phyloP scores from a whole-genome alignment of 2,329 filamentous ascomycete species.

The Tolypocladium tropicale region DNA sequence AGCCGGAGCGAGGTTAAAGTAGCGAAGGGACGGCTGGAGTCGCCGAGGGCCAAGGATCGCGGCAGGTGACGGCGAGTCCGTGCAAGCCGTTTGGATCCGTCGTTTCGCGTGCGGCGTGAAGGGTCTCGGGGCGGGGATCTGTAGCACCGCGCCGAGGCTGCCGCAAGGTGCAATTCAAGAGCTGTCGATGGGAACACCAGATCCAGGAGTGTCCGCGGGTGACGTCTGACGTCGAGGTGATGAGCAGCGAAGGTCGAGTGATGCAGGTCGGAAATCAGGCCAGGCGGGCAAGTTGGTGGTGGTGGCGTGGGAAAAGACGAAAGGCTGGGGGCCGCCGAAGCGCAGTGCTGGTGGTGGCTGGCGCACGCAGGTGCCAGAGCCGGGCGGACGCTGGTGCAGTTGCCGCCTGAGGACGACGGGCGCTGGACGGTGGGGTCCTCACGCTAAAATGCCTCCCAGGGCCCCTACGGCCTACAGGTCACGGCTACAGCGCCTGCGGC shows the following conservation, averaged over 20 bases:
- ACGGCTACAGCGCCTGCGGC: neutral
- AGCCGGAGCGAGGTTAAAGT: neutral
- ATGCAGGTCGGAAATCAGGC: slow-evolving; percentile 1
- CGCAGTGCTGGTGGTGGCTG: slow-evolving; percentile 16
- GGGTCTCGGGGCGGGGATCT: neutral
- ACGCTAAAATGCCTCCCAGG: neutral
- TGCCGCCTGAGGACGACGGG: neutral
- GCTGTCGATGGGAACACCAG: neutral
- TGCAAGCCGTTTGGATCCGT: neutral
- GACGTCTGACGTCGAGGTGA: neutral
- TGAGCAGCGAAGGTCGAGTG: neutral
- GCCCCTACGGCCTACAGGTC: neutral
- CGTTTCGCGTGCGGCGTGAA: slow-evolving; percentile 1
- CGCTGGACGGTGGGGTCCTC: neutral
- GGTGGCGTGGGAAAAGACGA: slow-evolving; percentile 14
- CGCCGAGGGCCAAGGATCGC: neutral
- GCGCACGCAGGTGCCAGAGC: neutral
- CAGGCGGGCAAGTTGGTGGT: slow-evolving; percentile 6
- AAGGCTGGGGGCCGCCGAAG: slow-evolving; percentile 16
- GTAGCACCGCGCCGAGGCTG: neutral
- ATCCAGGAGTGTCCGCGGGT: neutral
- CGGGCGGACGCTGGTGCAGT: neutral
- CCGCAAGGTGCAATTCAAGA: neutral
- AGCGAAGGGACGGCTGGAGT: neutral
- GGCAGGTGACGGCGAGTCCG: neutral